These are phyloP conservation scores for Podospora conica DNA, from an alignment of 495 filamentous ascomycete species.

Conservation along the genomic window DNA sequence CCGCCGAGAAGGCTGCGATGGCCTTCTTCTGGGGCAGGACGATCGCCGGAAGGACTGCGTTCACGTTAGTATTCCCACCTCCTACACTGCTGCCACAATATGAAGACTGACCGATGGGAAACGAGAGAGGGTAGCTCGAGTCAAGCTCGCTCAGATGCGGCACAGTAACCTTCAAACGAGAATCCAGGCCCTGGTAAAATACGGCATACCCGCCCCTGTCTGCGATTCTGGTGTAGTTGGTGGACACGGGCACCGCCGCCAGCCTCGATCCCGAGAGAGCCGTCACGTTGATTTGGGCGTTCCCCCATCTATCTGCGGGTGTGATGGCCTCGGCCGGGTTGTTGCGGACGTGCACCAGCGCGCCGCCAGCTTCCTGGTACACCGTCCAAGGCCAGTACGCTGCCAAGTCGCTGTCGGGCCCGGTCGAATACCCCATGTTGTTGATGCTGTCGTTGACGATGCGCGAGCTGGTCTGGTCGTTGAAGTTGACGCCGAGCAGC, in stretches of 20 bases:
- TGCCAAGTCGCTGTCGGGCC: conserved; percentile 8
- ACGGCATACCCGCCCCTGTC: conserved; percentile 18
- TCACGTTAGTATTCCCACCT: not conserved
- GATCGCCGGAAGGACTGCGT: conserved; percentile 3
- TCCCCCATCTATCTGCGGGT: conserved; percentile 13
- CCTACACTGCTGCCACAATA: not conserved
- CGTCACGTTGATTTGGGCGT: conserved; percentile 1
- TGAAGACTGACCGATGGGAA: conserved; percentile 4
- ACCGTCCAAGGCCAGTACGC: conserved; percentile 20
- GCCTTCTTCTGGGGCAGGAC: not conserved
- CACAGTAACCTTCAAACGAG: not conserved
- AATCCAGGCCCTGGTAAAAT: conserved; percentile 12
- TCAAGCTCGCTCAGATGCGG: conserved; percentile 3
- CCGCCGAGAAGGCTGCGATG: conserved; percentile 17
- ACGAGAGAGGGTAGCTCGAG: conserved; percentile 4
- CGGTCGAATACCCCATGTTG: not conserved
- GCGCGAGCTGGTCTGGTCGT: not conserved
- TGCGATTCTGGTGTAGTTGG: conserved; percentile 10
- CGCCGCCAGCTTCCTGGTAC: conserved; percentile 8
- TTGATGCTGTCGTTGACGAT: conserved; percentile 8
- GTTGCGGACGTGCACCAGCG: conserved; percentile 15
- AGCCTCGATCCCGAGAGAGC: conserved; percentile 1
- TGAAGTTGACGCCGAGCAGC: conserved; percentile 15
- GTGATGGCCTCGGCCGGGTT: not conserved
- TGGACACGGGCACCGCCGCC: conserved; percentile 13